Percentiles rank a stretch among this genome's conserved stretches.
Evolutionary conservation across 2,329 filamentous ascomycete species (phyloP).

Genomic region (Colletotrichum sp.): DNA sequence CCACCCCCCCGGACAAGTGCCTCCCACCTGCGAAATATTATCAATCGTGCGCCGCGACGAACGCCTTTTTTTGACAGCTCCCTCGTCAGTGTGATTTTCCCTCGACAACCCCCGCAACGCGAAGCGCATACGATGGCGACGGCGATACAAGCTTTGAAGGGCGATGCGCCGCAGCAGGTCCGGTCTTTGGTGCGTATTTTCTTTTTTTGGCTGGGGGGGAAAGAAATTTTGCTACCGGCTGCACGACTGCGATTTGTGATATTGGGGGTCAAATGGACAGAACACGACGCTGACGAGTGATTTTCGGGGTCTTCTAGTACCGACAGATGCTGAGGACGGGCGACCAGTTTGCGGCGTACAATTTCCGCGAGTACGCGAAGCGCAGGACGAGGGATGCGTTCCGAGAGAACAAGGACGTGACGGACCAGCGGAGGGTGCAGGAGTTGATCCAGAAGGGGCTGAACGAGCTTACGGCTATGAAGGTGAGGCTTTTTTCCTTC

Average conservation of each 20-base stretch:
- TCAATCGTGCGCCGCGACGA: background rate
- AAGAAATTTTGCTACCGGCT: conserved; percentile 27
- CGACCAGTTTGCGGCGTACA: conserved; percentile 89
- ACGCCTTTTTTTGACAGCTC: background rate
- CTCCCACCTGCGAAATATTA: conserved; percentile 14
- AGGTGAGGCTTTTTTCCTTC: conserved; percentile 61
- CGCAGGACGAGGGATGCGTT: conserved; percentile 92
- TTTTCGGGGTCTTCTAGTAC: conserved; percentile 63
- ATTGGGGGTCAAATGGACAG: background rate
- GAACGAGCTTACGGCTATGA: conserved; percentile 86
- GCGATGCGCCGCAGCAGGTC: conserved; percentile 62
- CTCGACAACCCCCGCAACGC: background rate
- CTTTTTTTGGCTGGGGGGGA: background rate
- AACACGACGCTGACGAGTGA: background rate
- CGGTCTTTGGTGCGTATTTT: conserved; percentile 52
- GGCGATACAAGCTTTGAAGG: conserved; percentile 43
- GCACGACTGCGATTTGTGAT: background rate
- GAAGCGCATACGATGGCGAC: conserved; percentile 21
- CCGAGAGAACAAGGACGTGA: conserved; percentile 75
- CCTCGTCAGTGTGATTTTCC: background rate
- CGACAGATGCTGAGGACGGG: conserved; percentile 89
- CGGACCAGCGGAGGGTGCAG: conserved; percentile 79
- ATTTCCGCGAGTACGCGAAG: conserved; percentile 96
- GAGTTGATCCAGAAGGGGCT: conserved; percentile 89
- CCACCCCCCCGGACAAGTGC: background rate